These are phyloP conservation scores for Thielaviopsis euricoi DNA, from an alignment of 2,329 filamentous ascomycete genomes.

Conservation along the genomic window DNA sequence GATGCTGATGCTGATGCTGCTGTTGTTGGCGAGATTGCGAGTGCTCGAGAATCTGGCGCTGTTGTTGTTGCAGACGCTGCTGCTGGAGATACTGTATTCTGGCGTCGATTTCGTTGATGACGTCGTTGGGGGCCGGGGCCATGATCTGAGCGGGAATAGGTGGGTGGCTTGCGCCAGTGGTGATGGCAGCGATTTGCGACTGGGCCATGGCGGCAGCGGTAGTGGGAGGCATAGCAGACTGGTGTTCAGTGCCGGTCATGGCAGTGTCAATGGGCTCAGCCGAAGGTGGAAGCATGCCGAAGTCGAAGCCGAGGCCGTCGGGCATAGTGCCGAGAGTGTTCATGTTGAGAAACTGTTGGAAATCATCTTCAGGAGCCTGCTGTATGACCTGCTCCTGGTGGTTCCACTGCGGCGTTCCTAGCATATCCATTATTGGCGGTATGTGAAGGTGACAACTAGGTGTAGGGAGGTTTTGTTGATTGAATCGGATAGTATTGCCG, in stretches of 20 bases:
- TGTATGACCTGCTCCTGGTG: slow-evolving; percentile 39
- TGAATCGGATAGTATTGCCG: neutral
- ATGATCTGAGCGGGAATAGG: slow-evolving; percentile 30
- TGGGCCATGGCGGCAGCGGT: slow-evolving; percentile 4
- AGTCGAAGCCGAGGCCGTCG: slow-evolving; percentile 43
- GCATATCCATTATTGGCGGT: slow-evolving; percentile 8
- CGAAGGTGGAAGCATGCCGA: slow-evolving; percentile 21
- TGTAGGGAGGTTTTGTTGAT: neutral
- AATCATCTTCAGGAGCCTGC: slow-evolving; percentile 38
- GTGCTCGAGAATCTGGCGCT: slow-evolving; percentile 38
- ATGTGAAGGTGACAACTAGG: neutral
- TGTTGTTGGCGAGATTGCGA: slow-evolving; percentile 23
- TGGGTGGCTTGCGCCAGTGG: slow-evolving; percentile 27
- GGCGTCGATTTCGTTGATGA: slow-evolving; percentile 43
- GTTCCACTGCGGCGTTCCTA: slow-evolving; percentile 27
- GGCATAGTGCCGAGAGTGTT: slow-evolving; percentile 34
- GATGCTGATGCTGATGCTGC: slow-evolving; percentile 10
- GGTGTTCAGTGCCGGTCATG: slow-evolving; percentile 29
- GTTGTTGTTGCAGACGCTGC: slow-evolving; percentile 44
- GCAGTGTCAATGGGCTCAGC: slow-evolving; percentile 30
- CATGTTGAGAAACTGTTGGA: slow-evolving; percentile 48
- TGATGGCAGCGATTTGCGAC: slow-evolving; percentile 27
- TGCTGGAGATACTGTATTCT: slow-evolving; percentile 51
- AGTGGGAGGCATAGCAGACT: slow-evolving; percentile 20
- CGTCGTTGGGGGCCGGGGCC: slow-evolving; percentile 30